Evolutionary conservation across 768 basidiomycete genomes (phyloP), one percentile per base, ranked within the genome.

Genomic region (Podaxis sp.): DNA sequence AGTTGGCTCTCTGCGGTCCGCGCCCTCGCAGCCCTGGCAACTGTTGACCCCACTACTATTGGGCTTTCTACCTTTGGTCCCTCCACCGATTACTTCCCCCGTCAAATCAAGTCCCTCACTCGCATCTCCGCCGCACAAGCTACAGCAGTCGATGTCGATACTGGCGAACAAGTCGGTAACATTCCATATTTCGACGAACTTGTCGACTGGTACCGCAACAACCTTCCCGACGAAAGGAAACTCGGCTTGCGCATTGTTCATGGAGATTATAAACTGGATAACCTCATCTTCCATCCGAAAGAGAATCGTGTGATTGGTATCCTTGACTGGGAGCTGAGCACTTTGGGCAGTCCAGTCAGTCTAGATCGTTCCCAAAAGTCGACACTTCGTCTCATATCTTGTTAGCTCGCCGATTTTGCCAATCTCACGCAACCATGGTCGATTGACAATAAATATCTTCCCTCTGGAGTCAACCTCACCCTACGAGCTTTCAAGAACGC

Each of bases 181-280:
- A 91, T 98, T 64, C 93, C 93, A 3, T 80, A 74, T 57, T 90
- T 89, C 71, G 76, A 84, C 50, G 85, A 89, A 64, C 73, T 97
- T 66, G 74, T 92, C 56, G 71, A 72, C 13, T 97, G 91, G 92
- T 97, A 94, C 72, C 74, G 77, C 62, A 71, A 73, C 28, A 82
- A 91, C 68, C 74, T 92, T 27, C 95, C 93, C 1, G 84, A 92
- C 67, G 93, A 95, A 73, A 76, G 70, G 63, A 85, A 85, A 70
- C 82, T 81, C 0, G 92, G 91, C 0, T 76, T 83, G 57, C 86
- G 91, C n/a, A 87, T 99, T 64, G 94, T 98, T 4, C 96, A 98
- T 70, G 96, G 96, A 27, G 96, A 99, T 73, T 98, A 92, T 71
- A 99, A 99, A 72, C 78, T 96, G n/a, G 96, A 99, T 73, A 99